A percentile compares a stretch with the other conserved stretches of the same genome.
phyloP scores from a whole-genome alignment of 164 flowering plant species.

The Cinnamomum chago region DNA sequence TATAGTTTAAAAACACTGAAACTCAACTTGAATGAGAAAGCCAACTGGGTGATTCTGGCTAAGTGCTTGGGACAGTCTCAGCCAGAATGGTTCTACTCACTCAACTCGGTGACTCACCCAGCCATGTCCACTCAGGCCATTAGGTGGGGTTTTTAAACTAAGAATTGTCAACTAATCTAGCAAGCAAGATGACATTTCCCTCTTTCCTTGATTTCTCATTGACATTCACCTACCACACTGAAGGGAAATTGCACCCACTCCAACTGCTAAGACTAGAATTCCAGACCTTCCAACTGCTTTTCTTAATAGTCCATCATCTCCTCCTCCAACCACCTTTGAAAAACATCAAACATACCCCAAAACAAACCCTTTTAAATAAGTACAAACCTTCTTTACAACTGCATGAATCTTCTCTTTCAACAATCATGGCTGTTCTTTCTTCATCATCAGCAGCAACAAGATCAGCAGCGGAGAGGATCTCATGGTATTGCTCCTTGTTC shows the following conservation, averaged over 20 bases:
- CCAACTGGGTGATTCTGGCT: too few species aligned
- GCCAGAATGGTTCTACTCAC: too few species aligned
- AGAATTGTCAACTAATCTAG: background rate
- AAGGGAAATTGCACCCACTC: conserved; percentile 6
- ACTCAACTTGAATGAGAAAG: too few species aligned
- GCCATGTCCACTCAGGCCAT: too few species aligned
- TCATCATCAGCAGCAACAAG: background rate
- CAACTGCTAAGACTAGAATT: background rate
- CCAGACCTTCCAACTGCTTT: background rate
- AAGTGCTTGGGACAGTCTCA: too few species aligned
- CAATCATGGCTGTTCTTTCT: background rate
- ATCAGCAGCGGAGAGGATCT: conserved; percentile 9
- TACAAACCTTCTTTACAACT: background rate
- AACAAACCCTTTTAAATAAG: background rate
- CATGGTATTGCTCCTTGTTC: conserved; percentile 17
- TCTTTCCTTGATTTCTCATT: background rate
- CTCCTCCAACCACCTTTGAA: conserved; percentile 1
- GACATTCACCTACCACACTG: conserved; percentile 1
- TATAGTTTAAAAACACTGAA: too few species aligned
- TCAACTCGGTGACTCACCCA: too few species aligned
- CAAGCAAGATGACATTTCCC: background rate
- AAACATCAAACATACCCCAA: conserved; percentile 1
- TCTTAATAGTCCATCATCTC: background rate
- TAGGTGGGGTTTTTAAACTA: too few species aligned
- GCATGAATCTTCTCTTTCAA: background rate